phyloP scores from a whole-genome alignment of 139 green algal species.

The Chlorella vulgaris region DNA sequence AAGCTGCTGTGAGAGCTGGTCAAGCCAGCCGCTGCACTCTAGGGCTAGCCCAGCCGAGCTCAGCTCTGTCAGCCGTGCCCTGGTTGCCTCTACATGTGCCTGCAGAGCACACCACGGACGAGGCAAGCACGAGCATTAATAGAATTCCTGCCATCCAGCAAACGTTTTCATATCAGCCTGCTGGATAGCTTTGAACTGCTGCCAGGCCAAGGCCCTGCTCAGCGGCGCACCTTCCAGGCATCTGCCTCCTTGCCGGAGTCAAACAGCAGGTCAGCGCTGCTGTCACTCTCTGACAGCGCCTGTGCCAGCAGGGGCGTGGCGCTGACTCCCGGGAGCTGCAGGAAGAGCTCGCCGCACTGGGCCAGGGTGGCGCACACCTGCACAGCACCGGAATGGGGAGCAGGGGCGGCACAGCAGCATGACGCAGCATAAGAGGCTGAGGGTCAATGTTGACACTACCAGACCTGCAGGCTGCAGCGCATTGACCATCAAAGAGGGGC shows the following conservation, averaged over 20 bases:
- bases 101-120: constrained; percentile 35
- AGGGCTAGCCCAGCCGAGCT: constrained; percentile 51
- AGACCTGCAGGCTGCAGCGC: neutral
- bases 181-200: too few relatives aligned
- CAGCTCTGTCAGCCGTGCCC: constrained; percentile 51
- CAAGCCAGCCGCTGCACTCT: constrained; percentile 71
- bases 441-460: too few relatives aligned
- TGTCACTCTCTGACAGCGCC: neutral
- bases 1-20: constrained; percentile 49
- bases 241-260: constrained; percentile 52
- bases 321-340: constrained; percentile 41
- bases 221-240: constrained; percentile 13
- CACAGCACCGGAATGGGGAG: neutral
- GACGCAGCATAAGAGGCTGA: too few relatives aligned
- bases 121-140: too few relatives aligned
- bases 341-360: constrained; percentile 81
- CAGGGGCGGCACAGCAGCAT: neutral
- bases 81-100: constrained; percentile 21
- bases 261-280: constrained; percentile 43
- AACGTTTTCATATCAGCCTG: neutral
- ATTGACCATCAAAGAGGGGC: neutral
- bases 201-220: neutral
- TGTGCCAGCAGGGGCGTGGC: constrained; percentile 43
- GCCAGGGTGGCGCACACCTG: constrained; percentile 51
- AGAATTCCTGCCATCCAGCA: neutral